Evolutionary conservation across 2,329 filamentous ascomycete genomes (phyloP).

Genomic region (Alternaria triticina): DNA sequence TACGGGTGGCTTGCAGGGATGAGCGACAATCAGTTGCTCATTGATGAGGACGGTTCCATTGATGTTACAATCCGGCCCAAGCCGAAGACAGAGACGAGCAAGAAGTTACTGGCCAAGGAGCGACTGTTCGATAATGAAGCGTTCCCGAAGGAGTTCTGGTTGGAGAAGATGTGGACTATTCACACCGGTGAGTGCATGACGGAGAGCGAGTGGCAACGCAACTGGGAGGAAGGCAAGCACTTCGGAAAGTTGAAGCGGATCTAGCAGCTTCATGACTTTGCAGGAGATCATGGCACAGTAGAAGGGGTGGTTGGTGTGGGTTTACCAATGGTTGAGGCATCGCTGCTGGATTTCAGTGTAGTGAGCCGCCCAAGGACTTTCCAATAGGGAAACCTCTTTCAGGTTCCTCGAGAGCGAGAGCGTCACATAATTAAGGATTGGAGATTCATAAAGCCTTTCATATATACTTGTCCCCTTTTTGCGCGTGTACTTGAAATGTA

Average conservation of each 20-base stretch:
- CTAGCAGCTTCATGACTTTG: background rate
- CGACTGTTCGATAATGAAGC: too few relatives aligned
- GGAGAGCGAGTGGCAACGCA: background rate
- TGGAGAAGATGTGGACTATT: background rate
- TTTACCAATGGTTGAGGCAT: background rate
- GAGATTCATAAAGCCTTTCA: background rate
- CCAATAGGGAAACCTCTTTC: background rate
- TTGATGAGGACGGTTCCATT: too few relatives aligned
- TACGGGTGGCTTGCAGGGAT: too few relatives aligned
- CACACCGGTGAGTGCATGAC: background rate
- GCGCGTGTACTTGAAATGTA: background rate
- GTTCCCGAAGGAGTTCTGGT: background rate
- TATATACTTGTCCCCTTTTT: rapidly evolving
- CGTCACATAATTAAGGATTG: background rate
- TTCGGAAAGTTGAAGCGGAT: background rate
- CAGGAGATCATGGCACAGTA: background rate
- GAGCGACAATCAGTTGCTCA: too few relatives aligned
- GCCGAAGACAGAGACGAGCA: background rate
- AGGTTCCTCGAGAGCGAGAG: background rate
- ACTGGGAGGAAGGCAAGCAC: background rate
- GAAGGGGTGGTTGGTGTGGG: background rate
- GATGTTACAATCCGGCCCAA: background rate
- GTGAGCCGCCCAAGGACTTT: background rate
- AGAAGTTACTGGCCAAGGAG: background rate
- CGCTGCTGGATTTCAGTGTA: background rate